These are phyloP conservation scores for Chytriomyces confervae DNA, from an alignment of 192 early-diverging fungal genomes.

Conservation along the genomic window DNA sequence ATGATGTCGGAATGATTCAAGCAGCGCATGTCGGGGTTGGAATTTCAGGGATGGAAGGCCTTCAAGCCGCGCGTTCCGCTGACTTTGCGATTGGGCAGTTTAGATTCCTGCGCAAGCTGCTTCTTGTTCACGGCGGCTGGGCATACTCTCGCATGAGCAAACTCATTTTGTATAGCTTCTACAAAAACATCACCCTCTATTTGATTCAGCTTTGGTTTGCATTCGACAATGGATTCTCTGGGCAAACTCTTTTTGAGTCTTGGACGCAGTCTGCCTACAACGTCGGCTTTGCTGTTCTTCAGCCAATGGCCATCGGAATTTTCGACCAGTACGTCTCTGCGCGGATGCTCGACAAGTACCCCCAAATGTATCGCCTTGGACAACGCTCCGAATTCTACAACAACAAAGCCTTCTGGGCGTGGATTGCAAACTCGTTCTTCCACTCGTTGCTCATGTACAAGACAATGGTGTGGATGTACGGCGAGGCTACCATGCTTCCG, in stretches of 20 bases:
- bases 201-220: constrained; percentile 98
- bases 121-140: constrained; percentile 97
- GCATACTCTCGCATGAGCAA: constrained; percentile 94
- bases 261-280: constrained; percentile 97
- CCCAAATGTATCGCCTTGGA: constrained; percentile 86
- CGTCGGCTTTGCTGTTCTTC: constrained; percentile 92
- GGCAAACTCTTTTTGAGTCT: constrained; percentile 96
- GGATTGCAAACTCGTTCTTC: constrained; percentile 91
- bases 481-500: constrained; percentile 68
- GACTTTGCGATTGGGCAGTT: constrained; percentile 99
- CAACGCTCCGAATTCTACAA: constrained; percentile 73
- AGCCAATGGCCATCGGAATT: constrained; percentile 94
- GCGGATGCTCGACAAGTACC: constrained; percentile 93
- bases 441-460: constrained; percentile 89
- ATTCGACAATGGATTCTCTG: constrained; percentile 93
- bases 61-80: constrained; percentile 96
- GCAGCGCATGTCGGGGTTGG: constrained; percentile 99
- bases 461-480: constrained; percentile 68
- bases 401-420: constrained; percentile 87
- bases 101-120: constrained; percentile 89
- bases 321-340: constrained; percentile 96
- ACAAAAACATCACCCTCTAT: constrained; percentile 99
- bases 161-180: constrained; percentile 96
- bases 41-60: constrained; percentile 93
- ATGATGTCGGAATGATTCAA: constrained; percentile 99